Evolutionary conservation across 1,284 basidiomycete genomes (phyloP).

Genomic region (Microstroma glucosiphilum): DNA sequence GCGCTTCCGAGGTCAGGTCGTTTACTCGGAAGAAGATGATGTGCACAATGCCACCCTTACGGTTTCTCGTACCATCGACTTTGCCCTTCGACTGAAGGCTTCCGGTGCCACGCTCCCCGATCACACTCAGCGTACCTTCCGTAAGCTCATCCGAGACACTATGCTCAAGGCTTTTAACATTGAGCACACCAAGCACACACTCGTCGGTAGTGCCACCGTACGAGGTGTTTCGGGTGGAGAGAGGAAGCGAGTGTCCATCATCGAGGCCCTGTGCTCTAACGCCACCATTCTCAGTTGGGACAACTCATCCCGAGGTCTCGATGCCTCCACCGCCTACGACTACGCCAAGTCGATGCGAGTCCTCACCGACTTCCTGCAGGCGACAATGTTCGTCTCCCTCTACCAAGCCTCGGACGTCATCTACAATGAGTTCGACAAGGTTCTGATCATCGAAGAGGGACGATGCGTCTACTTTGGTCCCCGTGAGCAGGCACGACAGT

Average conservation of each 20-base stretch:
- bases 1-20: slow-evolving; percentile 67
- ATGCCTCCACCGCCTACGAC: slow-evolving; percentile 75
- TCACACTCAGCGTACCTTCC: slow-evolving; percentile 54
- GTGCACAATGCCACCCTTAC: slow-evolving; percentile 70
- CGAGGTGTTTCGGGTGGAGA: slow-evolving; percentile 66
- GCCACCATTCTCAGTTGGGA: slow-evolving; percentile 66
- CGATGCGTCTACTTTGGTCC: slow-evolving; percentile 46
- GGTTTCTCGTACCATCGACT: slow-evolving; percentile 53
- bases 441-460: slow-evolving; percentile 47
- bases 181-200: slow-evolving; percentile 66
- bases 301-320: slow-evolving; percentile 66
- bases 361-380: slow-evolving; percentile 69
- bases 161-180: slow-evolving; percentile 67
- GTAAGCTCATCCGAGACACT: slow-evolving; percentile 56
- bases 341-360: slow-evolving; percentile 67
- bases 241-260: slow-evolving; percentile 64
- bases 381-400: slow-evolving; percentile 71
- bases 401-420: slow-evolving; percentile 60
- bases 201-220: slow-evolving; percentile 65
- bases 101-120: slow-evolving; percentile 52
- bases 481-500: slow-evolving; percentile 30
- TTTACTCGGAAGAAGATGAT: slow-evolving; percentile 70
- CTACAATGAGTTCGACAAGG: slow-evolving; percentile 59
- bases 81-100: slow-evolving; percentile 35
- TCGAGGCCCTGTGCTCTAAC: slow-evolving; percentile 60